phyloP scores from a whole-genome alignment of 305 asterid genomes.

The Fraxinus albicans region DNA sequence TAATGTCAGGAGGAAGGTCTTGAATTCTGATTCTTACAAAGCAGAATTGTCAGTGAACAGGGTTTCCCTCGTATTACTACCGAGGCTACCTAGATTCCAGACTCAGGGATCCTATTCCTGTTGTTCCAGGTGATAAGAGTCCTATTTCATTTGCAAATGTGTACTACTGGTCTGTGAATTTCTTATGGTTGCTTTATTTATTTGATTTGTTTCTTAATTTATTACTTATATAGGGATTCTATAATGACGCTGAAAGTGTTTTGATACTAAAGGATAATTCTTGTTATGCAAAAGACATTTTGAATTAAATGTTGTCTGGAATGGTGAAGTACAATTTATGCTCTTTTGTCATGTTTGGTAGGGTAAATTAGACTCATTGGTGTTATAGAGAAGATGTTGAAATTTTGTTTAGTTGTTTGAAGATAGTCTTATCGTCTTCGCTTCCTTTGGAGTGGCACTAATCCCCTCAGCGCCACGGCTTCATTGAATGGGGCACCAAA shows the following conservation, averaged over 20 bases:
- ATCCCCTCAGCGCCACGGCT: conserved; percentile 80
- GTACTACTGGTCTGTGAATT: conserved; percentile 11
- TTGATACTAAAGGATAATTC: not conserved
- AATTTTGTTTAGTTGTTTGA: not conserved
- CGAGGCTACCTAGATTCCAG: too few relatives aligned
- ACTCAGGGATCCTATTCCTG: conserved; percentile 52
- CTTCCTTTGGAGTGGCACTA: conserved; percentile 58
- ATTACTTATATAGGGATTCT: conserved; percentile 22
- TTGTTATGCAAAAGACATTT: not conserved
- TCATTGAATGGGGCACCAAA: conserved; percentile 88
- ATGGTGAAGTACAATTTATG: not conserved
- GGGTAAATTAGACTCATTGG: not conserved
- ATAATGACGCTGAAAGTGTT: conserved; percentile 9
- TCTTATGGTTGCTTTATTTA: conserved; percentile 24
- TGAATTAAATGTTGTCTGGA: not conserved
- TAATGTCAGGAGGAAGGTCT: conserved; percentile 76
- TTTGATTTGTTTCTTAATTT: conserved; percentile 26
- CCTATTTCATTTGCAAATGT: conserved; percentile 15
- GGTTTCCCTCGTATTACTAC: conserved; percentile 65
- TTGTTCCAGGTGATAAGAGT: conserved; percentile 54
- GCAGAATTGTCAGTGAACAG: conserved; percentile 67
- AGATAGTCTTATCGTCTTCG: too few relatives aligned
- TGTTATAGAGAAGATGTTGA: not conserved
- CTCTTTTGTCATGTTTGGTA: not conserved
- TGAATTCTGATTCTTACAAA: conserved; percentile 82